Evolutionary conservation across 2,329 filamentous ascomycete genomes (phyloP).

Genomic region (Sarocladium oryzae): DNA sequence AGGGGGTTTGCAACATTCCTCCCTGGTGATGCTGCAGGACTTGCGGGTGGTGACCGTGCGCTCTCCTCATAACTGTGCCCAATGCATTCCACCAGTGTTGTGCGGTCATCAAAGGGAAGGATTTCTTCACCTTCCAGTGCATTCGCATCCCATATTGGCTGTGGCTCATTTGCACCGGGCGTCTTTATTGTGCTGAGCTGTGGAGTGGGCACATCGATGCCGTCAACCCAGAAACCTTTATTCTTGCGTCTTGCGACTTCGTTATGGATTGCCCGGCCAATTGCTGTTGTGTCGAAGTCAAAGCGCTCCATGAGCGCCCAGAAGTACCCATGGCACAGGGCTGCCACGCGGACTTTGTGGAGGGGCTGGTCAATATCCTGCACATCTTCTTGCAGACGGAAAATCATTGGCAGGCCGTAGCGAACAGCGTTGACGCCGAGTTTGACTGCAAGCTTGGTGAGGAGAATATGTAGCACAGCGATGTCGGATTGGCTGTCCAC

Average conservation of each 20-base stretch:
- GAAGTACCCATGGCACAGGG: constrained; percentile 83
- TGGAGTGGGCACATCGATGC: constrained; percentile 63
- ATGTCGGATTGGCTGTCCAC: constrained; percentile 69
- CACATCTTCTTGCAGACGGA: constrained; percentile 81
- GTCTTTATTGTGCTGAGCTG: constrained; percentile 54
- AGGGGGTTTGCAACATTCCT: constrained; percentile 58
- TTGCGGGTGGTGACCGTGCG: constrained; percentile 57
- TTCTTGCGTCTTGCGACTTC: constrained; percentile 71
- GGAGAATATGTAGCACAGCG: constrained; percentile 67
- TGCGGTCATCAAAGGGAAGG: constrained; percentile 68
- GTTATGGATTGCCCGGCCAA: constrained; percentile 65
- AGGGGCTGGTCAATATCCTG: constrained; percentile 56
- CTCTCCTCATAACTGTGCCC: constrained; percentile 62
- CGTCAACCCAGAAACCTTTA: constrained; percentile 73
- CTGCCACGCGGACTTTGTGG: constrained; percentile 73
- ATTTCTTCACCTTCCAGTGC: constrained; percentile 57
- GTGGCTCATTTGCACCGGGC: constrained; percentile 34
- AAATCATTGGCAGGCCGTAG: constrained; percentile 80
- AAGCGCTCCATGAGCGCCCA: constrained; percentile 74
- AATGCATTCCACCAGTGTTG: constrained; percentile 67
- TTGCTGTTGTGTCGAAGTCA: constrained; percentile 61
- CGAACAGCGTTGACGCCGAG: constrained; percentile 77
- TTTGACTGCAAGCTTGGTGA: constrained; percentile 65
- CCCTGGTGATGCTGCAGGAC: constrained; percentile 63
- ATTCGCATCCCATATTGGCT: constrained; percentile 40